Conservation (phyloP, 1,284 basidiomycete species). For the Volvariella volvacea region DNA sequence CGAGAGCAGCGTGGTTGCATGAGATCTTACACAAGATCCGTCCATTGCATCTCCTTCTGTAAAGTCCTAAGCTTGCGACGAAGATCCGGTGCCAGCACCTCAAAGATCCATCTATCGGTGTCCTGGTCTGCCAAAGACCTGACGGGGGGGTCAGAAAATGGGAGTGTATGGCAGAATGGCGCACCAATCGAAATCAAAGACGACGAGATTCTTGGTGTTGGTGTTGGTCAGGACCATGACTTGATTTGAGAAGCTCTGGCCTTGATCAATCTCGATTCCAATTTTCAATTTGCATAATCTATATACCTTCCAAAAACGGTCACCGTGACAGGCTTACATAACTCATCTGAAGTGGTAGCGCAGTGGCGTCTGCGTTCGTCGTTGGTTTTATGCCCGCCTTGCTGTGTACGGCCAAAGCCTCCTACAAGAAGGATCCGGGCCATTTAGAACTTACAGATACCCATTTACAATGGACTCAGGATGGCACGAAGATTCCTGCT, state of each 20-base stretch:
- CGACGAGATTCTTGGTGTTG: constrained; percentile 53
- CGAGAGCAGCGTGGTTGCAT: not conserved
- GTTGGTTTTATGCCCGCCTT: constrained; percentile 36
- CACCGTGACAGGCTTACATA: constrained; percentile 15
- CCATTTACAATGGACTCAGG: constrained; percentile 68
- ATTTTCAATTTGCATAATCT: no score
- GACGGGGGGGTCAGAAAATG: constrained; percentile 5
- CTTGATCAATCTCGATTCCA: no score
- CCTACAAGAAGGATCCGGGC: constrained; percentile 75
- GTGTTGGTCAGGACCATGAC: constrained; percentile 8
- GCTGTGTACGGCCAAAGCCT: constrained; percentile 65
- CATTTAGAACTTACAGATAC: constrained; percentile 61
- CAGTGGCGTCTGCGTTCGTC: constrained; percentile 6
- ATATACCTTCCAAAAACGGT: not conserved
- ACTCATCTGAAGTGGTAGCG: constrained; percentile 6
- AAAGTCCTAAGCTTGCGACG: constrained; percentile 78
- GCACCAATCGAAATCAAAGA: constrained; percentile 98
- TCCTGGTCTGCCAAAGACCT: constrained; percentile 94
- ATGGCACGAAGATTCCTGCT: constrained; percentile 52
- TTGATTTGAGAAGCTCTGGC: constrained; percentile 2
- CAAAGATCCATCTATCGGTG: constrained; percentile 94
- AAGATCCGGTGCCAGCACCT: constrained; percentile 82
- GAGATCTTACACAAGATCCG: constrained; percentile 80
- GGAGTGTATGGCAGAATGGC: constrained; percentile 11
- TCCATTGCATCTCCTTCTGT: constrained; percentile 77